phyloP scores from a whole-genome alignment of 306 rosid species.

The Cyamopsis tetragonoloba region DNA sequence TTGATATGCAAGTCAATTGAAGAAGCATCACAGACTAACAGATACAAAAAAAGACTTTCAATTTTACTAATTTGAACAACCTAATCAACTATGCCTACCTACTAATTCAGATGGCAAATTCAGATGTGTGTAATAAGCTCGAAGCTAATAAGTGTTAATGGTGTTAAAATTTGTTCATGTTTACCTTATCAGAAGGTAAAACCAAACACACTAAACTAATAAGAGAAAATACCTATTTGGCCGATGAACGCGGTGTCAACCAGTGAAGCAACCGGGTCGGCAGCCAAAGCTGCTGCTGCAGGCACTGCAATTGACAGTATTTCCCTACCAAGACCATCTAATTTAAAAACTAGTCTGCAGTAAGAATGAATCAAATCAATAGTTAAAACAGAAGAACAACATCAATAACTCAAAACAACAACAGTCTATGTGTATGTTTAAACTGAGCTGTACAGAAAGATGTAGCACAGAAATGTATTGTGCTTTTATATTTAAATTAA shows the following conservation, averaged over 20 bases:
- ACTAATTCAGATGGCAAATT: background rate
- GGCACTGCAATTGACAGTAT: slow-evolving; percentile 81
- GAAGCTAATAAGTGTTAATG: too few species aligned
- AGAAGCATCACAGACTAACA: background rate
- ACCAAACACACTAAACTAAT: too few species aligned
- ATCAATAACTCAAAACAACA: too few species aligned
- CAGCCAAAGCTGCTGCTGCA: slow-evolving; percentile 87
- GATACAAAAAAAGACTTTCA: background rate
- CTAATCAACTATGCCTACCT: background rate
- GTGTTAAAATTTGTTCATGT: too few species aligned
- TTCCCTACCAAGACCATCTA: slow-evolving; percentile 73
- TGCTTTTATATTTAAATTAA: background rate
- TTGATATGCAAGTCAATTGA: background rate
- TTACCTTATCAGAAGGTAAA: too few species aligned
- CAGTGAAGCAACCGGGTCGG: slow-evolving; percentile 92
- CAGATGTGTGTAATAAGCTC: background rate
- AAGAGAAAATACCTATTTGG: slow-evolving; percentile 57
- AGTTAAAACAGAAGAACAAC: background rate
- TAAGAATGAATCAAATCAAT: slow-evolving; percentile 21
- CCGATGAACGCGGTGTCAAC: slow-evolving; percentile 96
- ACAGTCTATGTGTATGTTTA: too few species aligned
- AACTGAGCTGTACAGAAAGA: too few species aligned
- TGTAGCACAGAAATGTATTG: slow-evolving; percentile 6
- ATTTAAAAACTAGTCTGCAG: slow-evolving; percentile 34
- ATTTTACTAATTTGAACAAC: background rate